Evolutionary conservation across 768 basidiomycete species (phyloP).

Genomic region (Xerocomellus amylosporus): DNA sequence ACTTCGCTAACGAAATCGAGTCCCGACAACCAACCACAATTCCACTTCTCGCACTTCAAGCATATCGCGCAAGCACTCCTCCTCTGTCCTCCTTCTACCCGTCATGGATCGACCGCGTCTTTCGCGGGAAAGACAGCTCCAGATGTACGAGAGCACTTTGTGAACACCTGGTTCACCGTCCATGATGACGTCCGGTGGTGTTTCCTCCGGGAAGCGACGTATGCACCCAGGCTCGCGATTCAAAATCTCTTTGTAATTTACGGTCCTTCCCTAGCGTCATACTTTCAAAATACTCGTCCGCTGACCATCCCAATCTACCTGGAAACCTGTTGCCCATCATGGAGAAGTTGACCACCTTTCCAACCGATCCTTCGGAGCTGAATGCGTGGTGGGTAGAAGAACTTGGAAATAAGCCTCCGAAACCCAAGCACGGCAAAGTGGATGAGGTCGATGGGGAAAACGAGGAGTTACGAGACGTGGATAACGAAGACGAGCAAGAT

Average conservation of each 20-base stretch:
- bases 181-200: conserved; percentile 87
- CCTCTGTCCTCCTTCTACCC: conserved; percentile 53
- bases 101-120: conserved; percentile 17
- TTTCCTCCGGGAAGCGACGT: conserved; percentile 80
- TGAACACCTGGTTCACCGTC: conserved; percentile 71
- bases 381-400: conserved; percentile 80
- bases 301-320: conserved; percentile 37
- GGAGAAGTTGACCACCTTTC: conserved; percentile 69
- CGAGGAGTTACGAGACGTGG: conserved; percentile 34
- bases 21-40: conserved; percentile 52
- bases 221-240: conserved; percentile 19
- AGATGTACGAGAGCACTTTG: conserved; percentile 63
- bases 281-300: conserved; percentile 27
- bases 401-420: conserved; percentile 55
- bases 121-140: conserved; percentile 44
- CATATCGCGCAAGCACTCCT: conserved; percentile 60
- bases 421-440: conserved; percentile 43
- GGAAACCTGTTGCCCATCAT: conserved; percentile 63
- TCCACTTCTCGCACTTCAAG: conserved; percentile 66
- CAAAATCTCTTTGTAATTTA: background rate
- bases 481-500: conserved; percentile 42
- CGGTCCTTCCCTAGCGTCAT: conserved; percentile 13
- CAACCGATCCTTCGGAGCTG: conserved; percentile 63
- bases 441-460: conserved; percentile 37
- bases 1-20: conserved; percentile 49